Evolutionary conservation across 768 basidiomycete species (phyloP).

Genomic region (Candolleomyces eurysporus): DNA sequence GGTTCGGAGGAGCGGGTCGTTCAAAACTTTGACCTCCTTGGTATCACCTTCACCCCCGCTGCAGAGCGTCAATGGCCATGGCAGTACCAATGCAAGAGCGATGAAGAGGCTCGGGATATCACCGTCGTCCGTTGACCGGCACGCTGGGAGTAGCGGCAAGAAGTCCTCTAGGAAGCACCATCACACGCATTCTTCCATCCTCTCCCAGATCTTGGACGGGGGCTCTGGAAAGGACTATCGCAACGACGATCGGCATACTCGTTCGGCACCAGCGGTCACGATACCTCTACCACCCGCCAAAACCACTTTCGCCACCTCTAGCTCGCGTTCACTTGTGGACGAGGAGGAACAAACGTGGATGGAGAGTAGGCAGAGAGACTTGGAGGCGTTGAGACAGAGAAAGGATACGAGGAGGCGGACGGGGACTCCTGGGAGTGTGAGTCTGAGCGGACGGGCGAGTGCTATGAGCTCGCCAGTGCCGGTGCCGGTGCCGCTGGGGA

Average conservation of each 20-base stretch:
- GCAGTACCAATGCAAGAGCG: background rate
- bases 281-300: too few species aligned
- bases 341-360: constrained; percentile 27
- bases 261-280: too few species aligned
- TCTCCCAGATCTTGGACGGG: too few species aligned
- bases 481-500: background rate
- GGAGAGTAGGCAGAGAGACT: constrained; percentile 26
- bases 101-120: too few species aligned
- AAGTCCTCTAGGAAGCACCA: too few species aligned
- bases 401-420: constrained; percentile 23
- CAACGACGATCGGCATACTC: too few species aligned
- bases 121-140: background rate
- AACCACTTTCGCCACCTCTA: background rate
- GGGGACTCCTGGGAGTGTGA: background rate
- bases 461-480: background rate
- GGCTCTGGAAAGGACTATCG: too few species aligned
- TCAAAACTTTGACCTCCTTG: background rate
- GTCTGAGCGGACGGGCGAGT: background rate
- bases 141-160: background rate
- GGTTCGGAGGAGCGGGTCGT: too few species aligned
- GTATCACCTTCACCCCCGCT: background rate
- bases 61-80: background rate
- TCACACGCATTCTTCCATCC: too few species aligned
- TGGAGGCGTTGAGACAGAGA: constrained; percentile 26
- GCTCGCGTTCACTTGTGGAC: background rate